These are phyloP conservation scores for Sclerotinia subarctica DNA, from an alignment of 2,329 filamentous ascomycete species.

Conservation along the genomic window DNA sequence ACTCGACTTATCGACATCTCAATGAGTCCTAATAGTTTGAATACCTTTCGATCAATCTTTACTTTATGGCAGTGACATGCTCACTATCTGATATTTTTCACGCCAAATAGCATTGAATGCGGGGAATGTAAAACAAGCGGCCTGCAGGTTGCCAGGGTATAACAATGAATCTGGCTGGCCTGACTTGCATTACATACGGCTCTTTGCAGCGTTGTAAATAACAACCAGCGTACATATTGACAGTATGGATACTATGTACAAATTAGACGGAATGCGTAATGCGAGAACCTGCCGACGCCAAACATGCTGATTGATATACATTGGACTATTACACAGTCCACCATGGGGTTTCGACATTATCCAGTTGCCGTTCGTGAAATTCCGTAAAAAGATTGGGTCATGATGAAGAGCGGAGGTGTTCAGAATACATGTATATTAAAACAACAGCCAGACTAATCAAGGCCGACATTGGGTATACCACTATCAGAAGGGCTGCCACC, in stretches of 20 bases:
- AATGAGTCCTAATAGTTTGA: background rate
- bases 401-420: slow-evolving; percentile 24
- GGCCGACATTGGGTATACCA: slow-evolving; percentile 33
- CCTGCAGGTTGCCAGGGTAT: slow-evolving; percentile 11
- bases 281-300: slow-evolving; percentile 31
- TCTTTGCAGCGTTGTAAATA: slow-evolving; percentile 19
- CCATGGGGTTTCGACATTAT: slow-evolving; percentile 22
- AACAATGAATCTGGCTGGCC: slow-evolving; percentile 13
- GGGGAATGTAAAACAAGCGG: slow-evolving; percentile 14
- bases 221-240: slow-evolving; percentile 28
- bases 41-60: background rate
- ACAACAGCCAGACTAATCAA: slow-evolving; percentile 33
- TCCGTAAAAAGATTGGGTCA: slow-evolving; percentile 18
- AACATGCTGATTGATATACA: slow-evolving; percentile 34
- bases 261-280: slow-evolving; percentile 29
- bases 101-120: background rate
- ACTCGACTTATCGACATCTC: background rate
- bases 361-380: slow-evolving; percentile 19
- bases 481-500: slow-evolving; percentile 34
- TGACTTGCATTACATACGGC: slow-evolving; percentile 26
- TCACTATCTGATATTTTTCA: background rate
- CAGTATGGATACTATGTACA: slow-evolving; percentile 37
- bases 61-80: background rate
- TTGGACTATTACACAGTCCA: slow-evolving; percentile 22
- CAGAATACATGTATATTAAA: slow-evolving; percentile 19